A percentile compares a stretch with the other conserved stretches of the same genome.
Evolutionary conservation across 176 grass and related monocot species (phyloP).

Genomic region (Oryza brachyantha): DNA sequence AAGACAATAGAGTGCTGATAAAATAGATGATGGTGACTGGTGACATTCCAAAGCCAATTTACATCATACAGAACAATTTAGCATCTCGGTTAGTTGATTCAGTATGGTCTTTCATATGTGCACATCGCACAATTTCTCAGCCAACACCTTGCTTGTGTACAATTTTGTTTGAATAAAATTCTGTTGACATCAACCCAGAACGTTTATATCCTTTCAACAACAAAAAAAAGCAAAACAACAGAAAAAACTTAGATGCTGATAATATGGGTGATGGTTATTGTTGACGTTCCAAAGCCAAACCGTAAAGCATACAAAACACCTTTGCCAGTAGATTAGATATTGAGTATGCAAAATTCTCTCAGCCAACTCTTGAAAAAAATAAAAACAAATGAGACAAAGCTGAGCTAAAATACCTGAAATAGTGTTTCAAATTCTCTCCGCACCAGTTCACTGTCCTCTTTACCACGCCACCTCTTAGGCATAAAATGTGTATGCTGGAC

Average conservation of each 20-base stretch:
- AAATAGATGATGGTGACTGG: background rate
- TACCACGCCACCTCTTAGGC: constrained; percentile 91
- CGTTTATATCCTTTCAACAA: background rate
- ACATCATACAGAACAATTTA: background rate
- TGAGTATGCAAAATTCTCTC: background rate
- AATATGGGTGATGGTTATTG: background rate
- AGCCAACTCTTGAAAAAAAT: background rate
- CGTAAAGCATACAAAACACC: background rate
- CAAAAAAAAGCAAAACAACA: background rate
- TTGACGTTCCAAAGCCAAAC: constrained; percentile 6
- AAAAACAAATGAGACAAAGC: background rate
- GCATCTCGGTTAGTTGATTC: background rate
- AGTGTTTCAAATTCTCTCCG: constrained; percentile 80
- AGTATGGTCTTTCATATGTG: background rate
- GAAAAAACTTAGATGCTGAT: background rate
- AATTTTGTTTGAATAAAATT: background rate
- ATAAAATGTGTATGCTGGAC: constrained; percentile 92
- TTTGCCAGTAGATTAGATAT: background rate
- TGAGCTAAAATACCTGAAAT: constrained; percentile 61
- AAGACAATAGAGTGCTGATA: background rate
- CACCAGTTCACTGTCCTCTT: constrained; percentile 77
- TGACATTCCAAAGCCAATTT: background rate
- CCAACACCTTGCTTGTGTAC: background rate
- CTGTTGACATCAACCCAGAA: background rate
- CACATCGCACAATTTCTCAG: background rate